phyloP scores from a whole-genome alignment of 163 green algal genomes.

The Coccomyxa subellipsoidea region DNA sequence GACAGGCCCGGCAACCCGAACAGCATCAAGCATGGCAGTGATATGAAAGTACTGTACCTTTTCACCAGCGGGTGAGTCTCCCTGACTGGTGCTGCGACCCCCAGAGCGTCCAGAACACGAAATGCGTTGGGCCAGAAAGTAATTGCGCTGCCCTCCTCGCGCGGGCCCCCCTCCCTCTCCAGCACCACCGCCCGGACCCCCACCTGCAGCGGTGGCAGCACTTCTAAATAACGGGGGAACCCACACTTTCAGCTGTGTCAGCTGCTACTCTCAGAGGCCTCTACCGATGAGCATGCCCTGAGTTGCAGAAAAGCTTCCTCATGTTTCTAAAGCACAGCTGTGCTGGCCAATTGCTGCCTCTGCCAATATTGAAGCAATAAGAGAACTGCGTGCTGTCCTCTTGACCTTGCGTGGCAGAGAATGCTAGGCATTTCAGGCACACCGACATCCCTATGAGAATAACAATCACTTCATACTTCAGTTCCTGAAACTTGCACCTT shows the following conservation, averaged over 20 bases:
- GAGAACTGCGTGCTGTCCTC: too few relatives aligned
- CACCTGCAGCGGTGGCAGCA: conserved; percentile 15
- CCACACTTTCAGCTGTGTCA: too few relatives aligned
- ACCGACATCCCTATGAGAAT: too few relatives aligned
- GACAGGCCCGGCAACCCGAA: too few relatives aligned
- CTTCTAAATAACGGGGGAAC: neutral
- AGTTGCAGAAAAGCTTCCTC: too few relatives aligned
- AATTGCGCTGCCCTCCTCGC: conserved; percentile 56
- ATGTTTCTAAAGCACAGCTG: neutral
- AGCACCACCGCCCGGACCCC: conserved; percentile 54
- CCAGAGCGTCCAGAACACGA: conserved; percentile 64
- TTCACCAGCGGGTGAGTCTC: conserved; percentile 39
- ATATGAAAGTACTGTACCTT: conserved; percentile 1
- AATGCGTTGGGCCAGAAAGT: conserved; percentile 78
- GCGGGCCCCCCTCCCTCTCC: conserved; percentile 36
- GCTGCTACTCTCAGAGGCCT: too few relatives aligned
- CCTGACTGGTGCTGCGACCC: conserved; percentile 48
- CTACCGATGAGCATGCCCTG: too few relatives aligned
- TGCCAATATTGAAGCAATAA: neutral
- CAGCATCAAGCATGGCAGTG: too few relatives aligned
- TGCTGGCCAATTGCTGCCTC: neutral
- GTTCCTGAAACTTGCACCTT: too few relatives aligned
- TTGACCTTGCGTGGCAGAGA: too few relatives aligned
- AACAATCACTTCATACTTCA: too few relatives aligned
- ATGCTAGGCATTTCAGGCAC: too few relatives aligned